These are phyloP conservation scores for Bipolaris zeicola DNA, from an alignment of 2,329 filamentous ascomycete species.

Conservation along the genomic window DNA sequence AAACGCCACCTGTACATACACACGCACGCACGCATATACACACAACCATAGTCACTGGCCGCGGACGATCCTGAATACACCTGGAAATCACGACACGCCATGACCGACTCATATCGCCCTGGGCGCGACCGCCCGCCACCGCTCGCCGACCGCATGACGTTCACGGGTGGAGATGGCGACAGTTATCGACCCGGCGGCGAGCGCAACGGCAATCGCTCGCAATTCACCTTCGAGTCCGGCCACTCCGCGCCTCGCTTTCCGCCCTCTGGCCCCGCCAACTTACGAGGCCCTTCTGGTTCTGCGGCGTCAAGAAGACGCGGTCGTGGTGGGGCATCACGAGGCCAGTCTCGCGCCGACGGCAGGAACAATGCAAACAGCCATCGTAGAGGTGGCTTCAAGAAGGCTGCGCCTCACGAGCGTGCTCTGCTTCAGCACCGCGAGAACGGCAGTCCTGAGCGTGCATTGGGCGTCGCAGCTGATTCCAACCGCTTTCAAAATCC, in stretches of 20 bases:
- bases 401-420: constrained; percentile 51
- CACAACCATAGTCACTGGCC: constrained; percentile 1
- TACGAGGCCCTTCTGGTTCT: constrained; percentile 17
- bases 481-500: constrained; percentile 49
- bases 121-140: constrained; percentile 27
- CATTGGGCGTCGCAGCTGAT: constrained; percentile 51
- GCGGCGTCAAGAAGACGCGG: constrained; percentile 21
- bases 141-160: constrained; percentile 39
- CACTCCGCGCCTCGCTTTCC: constrained; percentile 39
- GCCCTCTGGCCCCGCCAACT: constrained; percentile 30
- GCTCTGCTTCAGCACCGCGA: constrained; percentile 51
- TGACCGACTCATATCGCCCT: constrained; percentile 39
- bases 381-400: constrained; percentile 27
- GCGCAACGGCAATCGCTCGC: constrained; percentile 22
- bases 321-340: constrained; percentile 25
- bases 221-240: constrained; percentile 45
- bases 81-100: constrained; percentile 14
- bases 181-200: constrained; percentile 34
- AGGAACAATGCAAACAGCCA: constrained; percentile 26
- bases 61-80: constrained; percentile 6
- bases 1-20: constrained; percentile 9
- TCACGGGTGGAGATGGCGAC: constrained; percentile 32
- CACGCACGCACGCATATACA: neutral
- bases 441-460: constrained; percentile 52
- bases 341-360: constrained; percentile 19